These are phyloP conservation scores for Polygonum maritimum DNA, from an alignment of 148 eudicot species.

Conservation along the genomic window DNA sequence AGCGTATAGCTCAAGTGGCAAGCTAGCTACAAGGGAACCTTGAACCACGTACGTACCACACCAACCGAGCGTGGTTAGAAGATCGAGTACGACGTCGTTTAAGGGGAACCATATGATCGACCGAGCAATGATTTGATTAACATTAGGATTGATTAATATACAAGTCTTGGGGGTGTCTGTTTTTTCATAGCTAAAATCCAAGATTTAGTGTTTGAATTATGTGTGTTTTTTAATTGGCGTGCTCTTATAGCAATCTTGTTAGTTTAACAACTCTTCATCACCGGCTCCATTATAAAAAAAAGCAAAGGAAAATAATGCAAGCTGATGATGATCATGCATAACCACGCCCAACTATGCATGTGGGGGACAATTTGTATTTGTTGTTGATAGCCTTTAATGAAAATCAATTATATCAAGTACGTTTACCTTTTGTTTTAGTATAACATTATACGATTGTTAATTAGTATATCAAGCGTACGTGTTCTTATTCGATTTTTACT, in stretches of 20 bases:
- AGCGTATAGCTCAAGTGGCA: neutral
- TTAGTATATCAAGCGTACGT: no score
- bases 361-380: neutral
- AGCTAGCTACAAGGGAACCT: neutral
- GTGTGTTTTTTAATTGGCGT: neutral
- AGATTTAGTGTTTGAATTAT: neutral
- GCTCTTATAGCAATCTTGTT: neutral
- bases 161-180: neutral
- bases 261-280: conserved; percentile 4
- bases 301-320: neutral
- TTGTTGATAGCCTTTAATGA: neutral
- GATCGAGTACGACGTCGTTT: neutral
- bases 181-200: conserved; percentile 4
- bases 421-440: neutral
- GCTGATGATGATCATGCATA: neutral
- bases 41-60: neutral
- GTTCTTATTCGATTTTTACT: no score
- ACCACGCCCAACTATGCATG: neutral
- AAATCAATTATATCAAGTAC: neutral
- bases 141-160: neutral
- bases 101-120: neutral
- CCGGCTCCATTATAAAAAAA: neutral
- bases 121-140: neutral
- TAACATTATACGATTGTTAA: no score
- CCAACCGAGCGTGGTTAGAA: neutral